Percentiles rank a stretch among this genome's conserved stretches.
Conservation (phyloP, 176 grass and related monocot species). For the Alloteropsis semialata region DNA sequence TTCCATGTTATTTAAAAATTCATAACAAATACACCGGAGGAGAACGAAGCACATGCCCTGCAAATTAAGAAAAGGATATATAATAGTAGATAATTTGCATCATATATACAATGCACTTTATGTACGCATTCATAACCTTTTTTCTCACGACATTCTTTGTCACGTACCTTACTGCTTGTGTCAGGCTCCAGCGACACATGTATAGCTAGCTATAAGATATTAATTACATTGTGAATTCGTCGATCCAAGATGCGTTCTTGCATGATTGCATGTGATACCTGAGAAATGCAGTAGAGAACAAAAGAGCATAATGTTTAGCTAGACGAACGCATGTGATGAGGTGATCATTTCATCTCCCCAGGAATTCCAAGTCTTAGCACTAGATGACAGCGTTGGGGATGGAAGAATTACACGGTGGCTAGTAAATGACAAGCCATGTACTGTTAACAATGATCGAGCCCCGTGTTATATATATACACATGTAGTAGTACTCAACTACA, state of each 20-base stretch:
- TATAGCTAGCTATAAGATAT: constrained; percentile 2
- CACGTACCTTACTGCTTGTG: constrained; percentile 9
- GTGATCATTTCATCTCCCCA: constrained; percentile 18
- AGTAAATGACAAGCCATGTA: constrained; percentile 25
- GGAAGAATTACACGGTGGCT: constrained; percentile 26
- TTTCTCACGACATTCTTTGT: constrained; percentile 37
- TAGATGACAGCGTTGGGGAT: neutral
- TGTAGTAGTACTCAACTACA: neutral
- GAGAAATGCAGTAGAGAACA: neutral
- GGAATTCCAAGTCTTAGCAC: constrained; percentile 19
- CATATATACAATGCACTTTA: neutral
- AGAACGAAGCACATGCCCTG: neutral
- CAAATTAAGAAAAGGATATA: neutral
- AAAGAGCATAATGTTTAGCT: neutral
- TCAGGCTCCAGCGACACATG: neutral
- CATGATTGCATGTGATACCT: constrained; percentile 33
- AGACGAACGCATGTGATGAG: constrained; percentile 24
- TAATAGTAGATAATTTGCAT: neutral
- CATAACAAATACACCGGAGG: neutral
- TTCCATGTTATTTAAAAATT: neutral
- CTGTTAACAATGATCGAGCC: constrained; percentile 21
- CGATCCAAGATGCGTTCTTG: neutral
- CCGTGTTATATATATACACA: neutral
- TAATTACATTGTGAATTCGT: neutral
- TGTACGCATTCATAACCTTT: neutral